Conservation (phyloP, 192 early-diverging fungal genomes). For the Phlyctochytrium bullatum region DNA sequence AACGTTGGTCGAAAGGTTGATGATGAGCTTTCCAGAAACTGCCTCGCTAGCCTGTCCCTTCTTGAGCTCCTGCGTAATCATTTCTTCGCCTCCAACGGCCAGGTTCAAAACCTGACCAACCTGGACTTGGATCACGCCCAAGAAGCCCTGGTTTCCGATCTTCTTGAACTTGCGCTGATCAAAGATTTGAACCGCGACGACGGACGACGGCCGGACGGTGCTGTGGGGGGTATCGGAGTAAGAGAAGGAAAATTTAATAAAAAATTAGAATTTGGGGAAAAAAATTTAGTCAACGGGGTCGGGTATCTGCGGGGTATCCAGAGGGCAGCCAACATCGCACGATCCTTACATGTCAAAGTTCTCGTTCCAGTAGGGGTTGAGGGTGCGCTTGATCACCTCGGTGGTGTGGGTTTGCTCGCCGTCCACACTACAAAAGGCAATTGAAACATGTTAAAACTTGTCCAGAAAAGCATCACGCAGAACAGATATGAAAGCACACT, state of each 20-base stretch:
- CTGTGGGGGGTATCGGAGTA: slow-evolving; percentile 29
- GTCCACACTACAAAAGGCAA: slow-evolving; percentile 59
- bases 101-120: slow-evolving; percentile 82
- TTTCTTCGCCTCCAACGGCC: slow-evolving; percentile 75
- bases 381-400: slow-evolving; percentile 76
- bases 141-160: slow-evolving; percentile 59
- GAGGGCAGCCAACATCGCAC: too few relatives aligned
- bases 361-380: slow-evolving; percentile 98
- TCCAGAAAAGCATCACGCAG: background rate
- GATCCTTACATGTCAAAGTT: slow-evolving; percentile 74
- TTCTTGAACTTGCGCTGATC: slow-evolving; percentile 97
- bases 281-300: background rate
- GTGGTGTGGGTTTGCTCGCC: slow-evolving; percentile 95
- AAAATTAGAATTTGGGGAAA: background rate
- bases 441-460: background rate
- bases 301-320: too few relatives aligned
- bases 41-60: slow-evolving; percentile 77
- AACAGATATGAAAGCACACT: too few relatives aligned
- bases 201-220: slow-evolving; percentile 68
- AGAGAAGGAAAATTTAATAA: background rate
- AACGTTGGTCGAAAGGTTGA: slow-evolving; percentile 68
- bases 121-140: slow-evolving; percentile 86
- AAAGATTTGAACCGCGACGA: slow-evolving; percentile 93
- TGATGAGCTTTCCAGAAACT: slow-evolving; percentile 82
- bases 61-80: slow-evolving; percentile 87